phyloP scores from a whole-genome alignment of 2,329 filamentous ascomycete species.

The Clonostachys rosea region DNA sequence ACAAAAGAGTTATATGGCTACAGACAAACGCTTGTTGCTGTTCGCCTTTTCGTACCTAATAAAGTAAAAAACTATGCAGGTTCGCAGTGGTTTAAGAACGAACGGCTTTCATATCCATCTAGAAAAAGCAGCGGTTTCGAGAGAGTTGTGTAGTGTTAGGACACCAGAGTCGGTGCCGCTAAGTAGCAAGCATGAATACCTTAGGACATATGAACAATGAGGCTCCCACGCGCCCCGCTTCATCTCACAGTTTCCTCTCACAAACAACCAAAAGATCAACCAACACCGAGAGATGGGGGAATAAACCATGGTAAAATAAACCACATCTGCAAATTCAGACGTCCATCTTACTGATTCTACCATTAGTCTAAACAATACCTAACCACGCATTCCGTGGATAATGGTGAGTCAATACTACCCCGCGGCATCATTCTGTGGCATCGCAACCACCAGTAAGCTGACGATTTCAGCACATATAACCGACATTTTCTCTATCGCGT shows the following conservation, averaged over 20 bases:
- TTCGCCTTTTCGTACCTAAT: too few species aligned
- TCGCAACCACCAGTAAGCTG: slow-evolving; percentile 8
- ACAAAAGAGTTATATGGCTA: too few species aligned
- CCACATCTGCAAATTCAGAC: background rate
- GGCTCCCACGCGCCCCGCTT: background rate
- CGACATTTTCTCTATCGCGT: slow-evolving; percentile 80
- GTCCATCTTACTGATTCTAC: background rate
- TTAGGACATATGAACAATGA: too few species aligned
- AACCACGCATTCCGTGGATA: slow-evolving; percentile 83
- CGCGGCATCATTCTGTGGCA: slow-evolving; percentile 6
- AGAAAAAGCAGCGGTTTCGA: too few species aligned
- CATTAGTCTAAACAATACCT: slow-evolving; percentile 95
- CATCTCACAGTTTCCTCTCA: background rate
- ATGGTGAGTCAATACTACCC: slow-evolving; percentile 52
- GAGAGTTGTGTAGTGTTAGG: too few species aligned
- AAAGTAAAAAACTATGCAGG: too few species aligned
- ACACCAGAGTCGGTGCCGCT: too few species aligned
- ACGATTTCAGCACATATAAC: slow-evolving; percentile 64
- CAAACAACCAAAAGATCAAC: background rate
- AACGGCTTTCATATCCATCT: too few species aligned
- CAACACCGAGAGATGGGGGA: background rate
- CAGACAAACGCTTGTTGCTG: too few species aligned
- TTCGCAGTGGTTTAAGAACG: too few species aligned
- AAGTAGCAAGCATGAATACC: too few species aligned
- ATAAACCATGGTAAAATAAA: background rate